A percentile compares a stretch with the other conserved stretches of the same genome.
phyloP scores from a whole-genome alignment of 129 eudicot genomes.

The Arctium minus region DNA sequence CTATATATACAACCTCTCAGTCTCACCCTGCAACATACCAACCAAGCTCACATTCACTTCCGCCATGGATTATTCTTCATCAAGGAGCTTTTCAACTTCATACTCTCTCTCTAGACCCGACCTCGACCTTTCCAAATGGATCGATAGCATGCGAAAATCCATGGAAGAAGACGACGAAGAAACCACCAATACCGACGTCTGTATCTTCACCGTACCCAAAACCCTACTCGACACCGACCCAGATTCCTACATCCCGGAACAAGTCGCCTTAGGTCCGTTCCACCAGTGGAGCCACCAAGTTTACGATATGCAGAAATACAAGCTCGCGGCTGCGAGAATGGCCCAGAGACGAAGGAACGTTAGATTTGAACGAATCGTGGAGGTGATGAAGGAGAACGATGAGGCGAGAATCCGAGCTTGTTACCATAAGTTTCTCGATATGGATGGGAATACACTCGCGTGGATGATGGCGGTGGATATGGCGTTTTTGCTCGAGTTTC shows the following conservation, averaged over 20 bases:
- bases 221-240: constrained; percentile 33
- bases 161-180: constrained; percentile 26
- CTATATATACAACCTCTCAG: not conserved
- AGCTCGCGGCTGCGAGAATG: constrained; percentile 45
- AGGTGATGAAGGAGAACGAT: constrained; percentile 12
- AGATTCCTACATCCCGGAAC: constrained; percentile 47
- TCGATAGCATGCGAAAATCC: constrained; percentile 21
- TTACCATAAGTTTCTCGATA: constrained; percentile 45
- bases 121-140: constrained; percentile 26
- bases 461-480: constrained; percentile 69
- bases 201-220: constrained; percentile 52
- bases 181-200: constrained; percentile 20
- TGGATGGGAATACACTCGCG: constrained; percentile 36
- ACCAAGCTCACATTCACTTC: not conserved
- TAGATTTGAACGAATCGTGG: constrained; percentile 26
- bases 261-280: constrained; percentile 56
- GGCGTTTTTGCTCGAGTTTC: constrained; percentile 48
- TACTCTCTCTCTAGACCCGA: not conserved
- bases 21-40: not conserved
- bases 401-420: constrained; percentile 41
- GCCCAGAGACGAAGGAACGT: constrained; percentile 10
- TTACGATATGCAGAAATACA: constrained; percentile 57
- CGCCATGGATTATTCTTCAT: not conserved
- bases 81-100: not conserved
- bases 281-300: constrained; percentile 49